Percentiles rank a stretch among this genome's conserved stretches.
phyloP scores from a whole-genome alignment of 495 filamentous ascomycete species.

The Chaetomium cochliodes region DNA sequence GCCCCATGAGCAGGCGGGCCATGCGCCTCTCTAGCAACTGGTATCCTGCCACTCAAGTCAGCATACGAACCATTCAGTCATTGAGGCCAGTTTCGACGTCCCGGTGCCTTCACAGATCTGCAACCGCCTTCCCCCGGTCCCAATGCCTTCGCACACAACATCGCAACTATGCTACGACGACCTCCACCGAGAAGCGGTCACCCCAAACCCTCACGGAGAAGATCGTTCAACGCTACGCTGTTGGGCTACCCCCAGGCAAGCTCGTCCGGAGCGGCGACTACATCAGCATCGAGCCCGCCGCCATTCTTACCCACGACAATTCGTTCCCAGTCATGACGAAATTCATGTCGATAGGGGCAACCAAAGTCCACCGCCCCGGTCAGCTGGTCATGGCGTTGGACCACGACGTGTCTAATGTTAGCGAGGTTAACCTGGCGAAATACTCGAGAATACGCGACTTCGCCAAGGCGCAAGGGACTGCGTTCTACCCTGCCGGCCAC shows the following conservation, averaged over 20 bases:
- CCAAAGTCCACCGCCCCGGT: constrained; percentile 64
- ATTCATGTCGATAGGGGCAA: constrained; percentile 85
- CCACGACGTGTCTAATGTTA: constrained; percentile 91
- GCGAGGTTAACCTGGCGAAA: constrained; percentile 77
- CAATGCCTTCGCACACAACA: no score
- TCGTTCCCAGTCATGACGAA: constrained; percentile 81
- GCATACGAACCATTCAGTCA: no score
- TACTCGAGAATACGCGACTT: constrained; percentile 85
- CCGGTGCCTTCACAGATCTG: no score
- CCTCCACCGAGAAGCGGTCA: no score
- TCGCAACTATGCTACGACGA: no score
- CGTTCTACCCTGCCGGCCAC: constrained; percentile 78
- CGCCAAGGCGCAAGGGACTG: constrained; percentile 73
- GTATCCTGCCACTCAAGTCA: no score
- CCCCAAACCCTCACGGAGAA: constrained; percentile 90
- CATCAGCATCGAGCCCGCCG: constrained; percentile 61
- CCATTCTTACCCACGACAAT: constrained; percentile 93
- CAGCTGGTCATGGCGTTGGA: constrained; percentile 90
- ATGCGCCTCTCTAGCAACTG: no score
- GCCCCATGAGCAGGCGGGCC: no score
- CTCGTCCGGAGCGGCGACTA: constrained; percentile 75
- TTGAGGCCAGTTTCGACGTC: no score
- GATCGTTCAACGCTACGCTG: constrained; percentile 77
- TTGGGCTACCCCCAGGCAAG: constrained; percentile 71
- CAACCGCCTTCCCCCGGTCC: no score